Conservation (phyloP, 75 land plant genomes). For the Selaginella tamariscina region DNA sequence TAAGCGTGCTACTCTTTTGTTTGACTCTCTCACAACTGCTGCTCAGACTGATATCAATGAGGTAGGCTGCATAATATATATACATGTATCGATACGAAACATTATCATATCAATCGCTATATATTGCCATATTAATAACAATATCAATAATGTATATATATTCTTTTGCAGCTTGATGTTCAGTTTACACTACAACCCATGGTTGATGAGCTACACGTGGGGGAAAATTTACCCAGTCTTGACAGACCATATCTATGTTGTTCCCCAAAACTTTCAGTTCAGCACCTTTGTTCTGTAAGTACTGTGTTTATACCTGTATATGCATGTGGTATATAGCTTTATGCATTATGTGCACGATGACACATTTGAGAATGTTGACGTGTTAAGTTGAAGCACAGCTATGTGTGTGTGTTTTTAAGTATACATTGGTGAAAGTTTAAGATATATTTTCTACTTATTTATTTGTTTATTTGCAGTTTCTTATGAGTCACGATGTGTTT, state of each 20-base stretch:
- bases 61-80: slow-evolving; percentile 26
- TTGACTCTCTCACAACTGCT: slow-evolving; percentile 38
- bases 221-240: slow-evolving; percentile 33
- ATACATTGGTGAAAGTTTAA: no score
- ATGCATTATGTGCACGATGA: no score
- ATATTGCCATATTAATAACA: neutral
- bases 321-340: no score
- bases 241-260: slow-evolving; percentile 59
- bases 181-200: slow-evolving; percentile 48
- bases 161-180: slow-evolving; percentile 44
- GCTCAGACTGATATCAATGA: slow-evolving; percentile 36
- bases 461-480: slow-evolving; percentile 13
- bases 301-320: no score
- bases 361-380: no score
- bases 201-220: slow-evolving; percentile 26
- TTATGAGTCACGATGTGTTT: neutral
- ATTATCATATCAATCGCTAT: no score
- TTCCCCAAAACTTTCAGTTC: slow-evolving; percentile 28
- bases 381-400: no score
- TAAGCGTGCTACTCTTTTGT: slow-evolving; percentile 38
- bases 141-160: slow-evolving; percentile 8
- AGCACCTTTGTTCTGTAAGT: neutral
- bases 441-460: neutral
- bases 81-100: no score
- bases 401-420: no score